Evolutionary conservation across 441 rosid species (phyloP), one percentile per base, ranked within the genome.

Genomic region (Dalechampia spathulata): DNA sequence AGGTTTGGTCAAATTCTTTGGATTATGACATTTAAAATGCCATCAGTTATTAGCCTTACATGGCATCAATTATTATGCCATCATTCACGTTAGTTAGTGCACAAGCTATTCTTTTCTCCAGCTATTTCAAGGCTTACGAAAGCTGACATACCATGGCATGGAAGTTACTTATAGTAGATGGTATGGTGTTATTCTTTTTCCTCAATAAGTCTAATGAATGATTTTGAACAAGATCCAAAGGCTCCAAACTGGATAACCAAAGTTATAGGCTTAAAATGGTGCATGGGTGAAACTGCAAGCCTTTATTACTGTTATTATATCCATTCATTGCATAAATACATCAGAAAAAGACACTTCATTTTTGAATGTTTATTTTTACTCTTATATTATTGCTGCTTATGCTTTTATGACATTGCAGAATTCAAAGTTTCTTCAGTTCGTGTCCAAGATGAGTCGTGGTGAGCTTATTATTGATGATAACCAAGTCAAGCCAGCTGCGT

Each of bases 391-490:
- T 32, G 13, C 28, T 57, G 16, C 30, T 46, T 57, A 26, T 68
- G 32, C 62, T 60, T 20, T 32, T 57, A n/a, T 66, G 46, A 53
- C 56, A 36, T 45, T 79, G 77, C 87, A 93, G 99, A 93, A 93
- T 79, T 93, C 99, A 47, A 90, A 81, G 73, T 93, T 93, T 79
- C 97, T 90, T 66, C 99, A 93, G 54, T 93, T 93, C 75, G 85
- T 93, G 67, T 93, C 99, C 15, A 90, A 93, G 76, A 93, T 93
- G 99, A 93, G 99, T 72, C 97, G 95, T 0, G 99, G 99, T 54
- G 97, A 93, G 75, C 97, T 93, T 67, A 85, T 93, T 53, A 75
- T 93, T 42, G 89, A 90, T 66, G 97, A 93, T 66, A 90, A 90
- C 74, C 86, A 85, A 80, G 87, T 93, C 58, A 90, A 87, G 78